A percentile compares a stretch with the other conserved stretches of the same genome.
Evolutionary conservation across 2,329 filamentous ascomycete species (phyloP).

Genomic region (Coleophoma cylindrospora): DNA sequence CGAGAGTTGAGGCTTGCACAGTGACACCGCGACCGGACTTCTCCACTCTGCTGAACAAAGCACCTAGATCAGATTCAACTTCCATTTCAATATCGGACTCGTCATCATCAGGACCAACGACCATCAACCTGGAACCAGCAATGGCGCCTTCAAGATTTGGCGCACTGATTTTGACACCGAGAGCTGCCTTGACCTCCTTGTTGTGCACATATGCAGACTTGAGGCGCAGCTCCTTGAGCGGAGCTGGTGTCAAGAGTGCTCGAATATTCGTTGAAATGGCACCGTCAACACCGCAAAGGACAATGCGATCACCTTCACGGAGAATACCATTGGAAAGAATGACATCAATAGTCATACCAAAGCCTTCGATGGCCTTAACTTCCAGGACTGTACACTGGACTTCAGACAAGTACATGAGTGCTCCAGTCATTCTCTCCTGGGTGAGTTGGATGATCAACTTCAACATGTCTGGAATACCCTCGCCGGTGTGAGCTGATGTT

Average conservation of each 20-base stretch:
- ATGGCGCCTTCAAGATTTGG: slow-evolving; percentile 95
- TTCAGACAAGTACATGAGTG: slow-evolving; percentile 97
- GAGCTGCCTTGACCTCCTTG: slow-evolving; percentile 96
- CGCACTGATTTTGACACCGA: slow-evolving; percentile 98
- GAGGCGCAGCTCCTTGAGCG: slow-evolving; percentile 88
- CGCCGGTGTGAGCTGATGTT: slow-evolving; percentile 96
- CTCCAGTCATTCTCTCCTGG: slow-evolving; percentile 95
- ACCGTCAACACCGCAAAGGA: slow-evolving; percentile 94
- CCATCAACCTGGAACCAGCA: slow-evolving; percentile 88
- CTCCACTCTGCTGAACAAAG: slow-evolving; percentile 84
- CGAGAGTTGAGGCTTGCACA: slow-evolving; percentile 94
- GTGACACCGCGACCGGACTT: slow-evolving; percentile 92
- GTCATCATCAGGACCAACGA: slow-evolving; percentile 91
- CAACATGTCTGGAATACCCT: slow-evolving; percentile 98
- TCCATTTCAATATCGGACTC: slow-evolving; percentile 96
- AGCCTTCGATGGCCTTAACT: slow-evolving; percentile 98
- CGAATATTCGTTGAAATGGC: slow-evolving; percentile 93
- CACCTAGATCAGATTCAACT: slow-evolving; percentile 90
- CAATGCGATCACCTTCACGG: slow-evolving; percentile 88
- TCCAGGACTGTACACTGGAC: slow-evolving; percentile 97
- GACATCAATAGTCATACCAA: slow-evolving; percentile 98
- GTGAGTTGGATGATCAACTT: slow-evolving; percentile 90
- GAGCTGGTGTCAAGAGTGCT: slow-evolving; percentile 87
- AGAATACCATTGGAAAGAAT: slow-evolving; percentile 94
- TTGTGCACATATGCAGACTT: slow-evolving; percentile 98